phyloP scores from a whole-genome alignment of 1,139 yeast genomes.

The Saccharomyces hybrid region DNA sequence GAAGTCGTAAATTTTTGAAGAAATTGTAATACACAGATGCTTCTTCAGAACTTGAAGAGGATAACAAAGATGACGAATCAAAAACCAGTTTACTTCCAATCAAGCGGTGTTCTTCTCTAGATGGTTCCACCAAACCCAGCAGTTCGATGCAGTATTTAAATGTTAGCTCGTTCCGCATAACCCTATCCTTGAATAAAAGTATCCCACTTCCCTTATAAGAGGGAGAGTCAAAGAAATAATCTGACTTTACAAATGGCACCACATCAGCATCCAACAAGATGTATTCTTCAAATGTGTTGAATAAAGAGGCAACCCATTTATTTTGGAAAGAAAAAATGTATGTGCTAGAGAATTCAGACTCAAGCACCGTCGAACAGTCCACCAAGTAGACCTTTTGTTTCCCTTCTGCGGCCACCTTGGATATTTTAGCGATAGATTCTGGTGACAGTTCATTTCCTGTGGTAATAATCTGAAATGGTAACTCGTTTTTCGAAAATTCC shows the following conservation, averaged over 20 bases:
- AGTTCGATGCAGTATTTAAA: conserved; percentile 31
- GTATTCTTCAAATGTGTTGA: conserved; percentile 45
- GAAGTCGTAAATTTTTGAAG: conserved; percentile 32
- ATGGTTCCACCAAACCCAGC: conserved; percentile 38
- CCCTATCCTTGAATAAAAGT: conserved; percentile 44
- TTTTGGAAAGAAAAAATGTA: conserved; percentile 39
- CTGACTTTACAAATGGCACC: conserved; percentile 37
- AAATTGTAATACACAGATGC: conserved; percentile 25
- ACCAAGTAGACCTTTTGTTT: conserved; percentile 41
- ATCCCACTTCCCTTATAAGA: conserved; percentile 39
- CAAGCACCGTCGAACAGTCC: conserved; percentile 35
- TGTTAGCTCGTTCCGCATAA: conserved; percentile 35
- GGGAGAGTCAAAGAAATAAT: conserved; percentile 35
- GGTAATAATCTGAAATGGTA: conserved; percentile 51
- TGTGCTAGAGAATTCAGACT: conserved; percentile 26
- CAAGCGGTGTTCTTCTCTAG: conserved; percentile 36
- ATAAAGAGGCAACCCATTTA: conserved; percentile 43
- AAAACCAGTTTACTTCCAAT: conserved; percentile 30
- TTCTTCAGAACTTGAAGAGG: conserved; percentile 10
- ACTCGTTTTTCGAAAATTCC: conserved; percentile 4
- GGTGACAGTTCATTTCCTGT: conserved; percentile 29
- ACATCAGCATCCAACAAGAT: conserved; percentile 49
- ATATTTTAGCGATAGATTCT: conserved; percentile 12
- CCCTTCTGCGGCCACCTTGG: conserved; percentile 15
- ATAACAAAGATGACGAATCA: conserved; percentile 15